phyloP scores from a whole-genome alignment of 2,329 filamentous ascomycete species.

The Tolypocladium ophioglossoides region DNA sequence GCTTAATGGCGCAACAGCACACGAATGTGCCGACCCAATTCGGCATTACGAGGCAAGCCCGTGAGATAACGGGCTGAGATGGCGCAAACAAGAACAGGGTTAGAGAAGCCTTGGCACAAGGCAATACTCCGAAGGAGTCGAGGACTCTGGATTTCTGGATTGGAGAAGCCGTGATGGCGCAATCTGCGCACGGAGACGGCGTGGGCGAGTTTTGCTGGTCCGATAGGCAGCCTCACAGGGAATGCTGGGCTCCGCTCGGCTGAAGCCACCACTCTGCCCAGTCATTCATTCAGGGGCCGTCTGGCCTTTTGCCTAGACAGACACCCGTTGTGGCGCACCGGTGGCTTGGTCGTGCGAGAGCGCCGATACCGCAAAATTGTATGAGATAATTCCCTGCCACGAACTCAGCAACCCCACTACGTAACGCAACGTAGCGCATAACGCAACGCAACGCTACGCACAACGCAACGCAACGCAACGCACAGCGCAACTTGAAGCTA shows the following conservation, averaged over 20 bases:
- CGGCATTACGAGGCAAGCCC: neutral
- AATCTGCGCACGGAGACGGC: slow-evolving; percentile 4
- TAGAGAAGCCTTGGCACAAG: neutral
- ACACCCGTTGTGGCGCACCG: too few species aligned
- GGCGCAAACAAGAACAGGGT: neutral
- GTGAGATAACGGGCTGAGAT: neutral
- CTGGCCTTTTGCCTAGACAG: too few species aligned
- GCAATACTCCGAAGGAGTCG: neutral
- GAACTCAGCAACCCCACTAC: too few species aligned
- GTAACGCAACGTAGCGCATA: too few species aligned
- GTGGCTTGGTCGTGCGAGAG: too few species aligned
- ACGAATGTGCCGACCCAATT: neutral
- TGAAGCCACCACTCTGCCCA: neutral
- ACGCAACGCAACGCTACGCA: too few species aligned
- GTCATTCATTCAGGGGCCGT: too few species aligned
- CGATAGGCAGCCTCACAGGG: neutral
- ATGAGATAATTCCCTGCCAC: too few species aligned
- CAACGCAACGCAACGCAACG: too few species aligned
- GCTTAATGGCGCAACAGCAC: neutral
- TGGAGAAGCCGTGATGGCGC: slow-evolving; percentile 4
- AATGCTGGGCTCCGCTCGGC: neutral
- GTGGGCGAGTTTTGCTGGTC: neutral
- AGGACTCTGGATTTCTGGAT: neutral
- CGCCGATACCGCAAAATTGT: too few species aligned
- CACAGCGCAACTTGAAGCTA: too few species aligned